A percentile compares a stretch with the other conserved stretches of the same genome.
Conservation (phyloP, 495 filamentous ascomycete genomes). For the Penicillium pancosmium region DNA sequence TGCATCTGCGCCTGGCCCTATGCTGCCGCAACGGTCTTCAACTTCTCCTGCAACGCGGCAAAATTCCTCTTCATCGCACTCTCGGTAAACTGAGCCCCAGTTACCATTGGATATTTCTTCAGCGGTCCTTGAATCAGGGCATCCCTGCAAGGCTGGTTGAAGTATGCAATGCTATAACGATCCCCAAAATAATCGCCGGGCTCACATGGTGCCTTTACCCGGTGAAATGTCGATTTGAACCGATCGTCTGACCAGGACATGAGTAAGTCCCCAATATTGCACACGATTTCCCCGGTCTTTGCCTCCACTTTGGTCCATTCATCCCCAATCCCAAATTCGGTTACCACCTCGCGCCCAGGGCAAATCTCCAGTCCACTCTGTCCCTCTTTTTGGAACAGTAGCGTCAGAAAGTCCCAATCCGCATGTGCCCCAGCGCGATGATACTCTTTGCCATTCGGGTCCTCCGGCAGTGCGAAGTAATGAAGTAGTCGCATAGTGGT, state of each 20-base stretch:
- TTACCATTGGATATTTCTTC: constrained; percentile 63
- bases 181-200: constrained; percentile 57
- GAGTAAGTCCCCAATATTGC: constrained; percentile 69
- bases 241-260: constrained; percentile 73
- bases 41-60: constrained; percentile 39
- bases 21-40: constrained; percentile 30
- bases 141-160: constrained; percentile 66
- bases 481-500: constrained; percentile 62
- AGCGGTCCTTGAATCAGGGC: constrained; percentile 60
- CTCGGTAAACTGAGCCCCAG: constrained; percentile 59
- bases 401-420: constrained; percentile 64
- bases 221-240: constrained; percentile 67
- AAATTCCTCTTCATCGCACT: constrained; percentile 64
- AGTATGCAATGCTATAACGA: constrained; percentile 67
- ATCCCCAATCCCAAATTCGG: constrained; percentile 60
- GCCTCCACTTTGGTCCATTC: constrained; percentile 65
- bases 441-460: constrained; percentile 48
- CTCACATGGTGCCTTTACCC: constrained; percentile 59
- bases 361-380: constrained; percentile 68
- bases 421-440: constrained; percentile 67
- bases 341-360: constrained; percentile 63
- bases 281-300: constrained; percentile 59
- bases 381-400: constrained; percentile 66
- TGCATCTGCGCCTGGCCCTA: constrained; percentile 1
- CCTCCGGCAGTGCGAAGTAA: constrained; percentile 53